Evolutionary conservation across 202 grass and related monocot species (phyloP).

Genomic region (Bolboschoenoplectus hybrid): DNA sequence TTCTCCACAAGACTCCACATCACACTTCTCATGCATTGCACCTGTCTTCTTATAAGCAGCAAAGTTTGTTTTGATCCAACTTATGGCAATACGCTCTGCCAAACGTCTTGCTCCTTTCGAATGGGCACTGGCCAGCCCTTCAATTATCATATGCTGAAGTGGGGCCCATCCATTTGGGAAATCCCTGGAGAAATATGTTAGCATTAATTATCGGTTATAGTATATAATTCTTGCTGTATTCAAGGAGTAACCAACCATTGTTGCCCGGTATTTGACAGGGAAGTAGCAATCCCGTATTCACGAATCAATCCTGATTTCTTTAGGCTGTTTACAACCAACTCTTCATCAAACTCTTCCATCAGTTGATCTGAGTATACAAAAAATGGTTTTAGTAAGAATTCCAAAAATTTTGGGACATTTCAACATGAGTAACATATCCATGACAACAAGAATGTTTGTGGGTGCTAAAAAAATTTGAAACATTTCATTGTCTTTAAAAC

Average conservation of each 20-base stretch:
- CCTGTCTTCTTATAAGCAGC: constrained; percentile 62
- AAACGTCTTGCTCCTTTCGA: constrained; percentile 58
- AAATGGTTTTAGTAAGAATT: background rate
- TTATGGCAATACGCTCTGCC: constrained; percentile 72
- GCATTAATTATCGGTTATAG: background rate
- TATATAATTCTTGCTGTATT: constrained; percentile 20
- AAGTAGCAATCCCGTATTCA: constrained; percentile 82
- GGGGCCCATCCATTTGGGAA: constrained; percentile 96
- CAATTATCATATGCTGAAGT: constrained; percentile 79
- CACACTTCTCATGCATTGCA: constrained; percentile 88
- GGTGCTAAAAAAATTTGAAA: background rate
- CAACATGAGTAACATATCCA: background rate
- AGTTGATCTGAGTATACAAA: constrained; percentile 39
- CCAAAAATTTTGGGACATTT: background rate
- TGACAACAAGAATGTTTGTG: constrained; percentile 15
- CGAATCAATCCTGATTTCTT: constrained; percentile 69
- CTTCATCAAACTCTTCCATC: constrained; percentile 39
- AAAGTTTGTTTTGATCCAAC: constrained; percentile 90
- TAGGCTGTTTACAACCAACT: constrained; percentile 62
- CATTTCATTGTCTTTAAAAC: background rate
- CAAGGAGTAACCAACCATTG: constrained; percentile 67
- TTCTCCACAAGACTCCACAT: constrained; percentile 71
- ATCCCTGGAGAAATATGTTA: constrained; percentile 59
- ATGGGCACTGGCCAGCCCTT: constrained; percentile 63
- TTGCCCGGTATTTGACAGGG: constrained; percentile 66